Conservation (phyloP, 345 rosid genomes). For the Anacardium occidentale region DNA sequence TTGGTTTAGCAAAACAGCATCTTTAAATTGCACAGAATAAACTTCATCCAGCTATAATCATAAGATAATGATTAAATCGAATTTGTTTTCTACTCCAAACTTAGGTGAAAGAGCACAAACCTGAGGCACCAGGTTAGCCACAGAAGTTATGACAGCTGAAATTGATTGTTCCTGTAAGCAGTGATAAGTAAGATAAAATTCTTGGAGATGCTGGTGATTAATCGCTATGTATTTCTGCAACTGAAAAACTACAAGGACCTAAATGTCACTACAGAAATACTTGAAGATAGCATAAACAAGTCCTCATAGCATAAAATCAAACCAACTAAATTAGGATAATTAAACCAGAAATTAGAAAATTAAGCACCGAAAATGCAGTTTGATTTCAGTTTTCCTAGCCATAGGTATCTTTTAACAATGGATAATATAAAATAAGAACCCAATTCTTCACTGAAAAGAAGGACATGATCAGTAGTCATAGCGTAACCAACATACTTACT, state of each 20-base stretch:
- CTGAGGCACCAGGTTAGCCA: constrained; percentile 91
- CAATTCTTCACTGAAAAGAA: neutral
- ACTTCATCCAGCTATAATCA: neutral
- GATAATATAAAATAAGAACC: neutral
- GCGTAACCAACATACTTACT: constrained; percentile 43
- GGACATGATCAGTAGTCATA: neutral
- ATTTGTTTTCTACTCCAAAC: constrained; percentile 11
- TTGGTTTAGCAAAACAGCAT: too few relatives aligned
- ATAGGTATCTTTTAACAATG: neutral
- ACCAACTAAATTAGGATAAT: neutral
- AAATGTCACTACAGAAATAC: neutral
- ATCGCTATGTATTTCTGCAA: neutral
- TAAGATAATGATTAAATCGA: neutral
- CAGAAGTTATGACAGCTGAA: constrained; percentile 81
- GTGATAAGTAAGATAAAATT: constrained; percentile 15
- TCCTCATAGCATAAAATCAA: neutral
- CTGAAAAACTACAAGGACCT: neutral
- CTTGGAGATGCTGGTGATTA: neutral
- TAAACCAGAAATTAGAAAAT: neutral
- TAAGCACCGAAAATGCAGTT: constrained; percentile 7
- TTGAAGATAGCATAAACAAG: neutral
- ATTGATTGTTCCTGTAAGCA: constrained; percentile 77
- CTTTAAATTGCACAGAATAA: too few relatives aligned
- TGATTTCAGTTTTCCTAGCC: constrained; percentile 1
- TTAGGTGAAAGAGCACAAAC: constrained; percentile 34